A percentile compares a stretch with the other conserved stretches of the same genome.
Conservation (phyloP, 257 asterid species). For the Sherardia arvensis region DNA sequence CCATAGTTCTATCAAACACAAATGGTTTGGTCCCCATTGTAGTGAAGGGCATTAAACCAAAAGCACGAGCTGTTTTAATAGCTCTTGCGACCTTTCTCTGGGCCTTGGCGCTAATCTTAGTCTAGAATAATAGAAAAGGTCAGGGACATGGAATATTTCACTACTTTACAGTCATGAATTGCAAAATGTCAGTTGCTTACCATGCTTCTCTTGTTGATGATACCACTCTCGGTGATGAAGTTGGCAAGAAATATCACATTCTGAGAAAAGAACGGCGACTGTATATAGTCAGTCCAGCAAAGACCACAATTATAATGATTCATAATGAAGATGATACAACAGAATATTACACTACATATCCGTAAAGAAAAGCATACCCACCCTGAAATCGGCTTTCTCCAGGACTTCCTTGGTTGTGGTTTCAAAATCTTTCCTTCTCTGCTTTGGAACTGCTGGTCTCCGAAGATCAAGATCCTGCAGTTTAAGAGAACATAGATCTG, state of each 20-base stretch:
- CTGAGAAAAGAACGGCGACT: conserved; percentile 28
- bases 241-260: conserved; percentile 89
- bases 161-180: not conserved
- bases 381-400: conserved; percentile 94
- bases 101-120: conserved; percentile 45
- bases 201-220: conserved; percentile 80
- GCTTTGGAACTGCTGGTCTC: conserved; percentile 58
- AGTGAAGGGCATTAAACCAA: conserved; percentile 93
- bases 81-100: conserved; percentile 52
- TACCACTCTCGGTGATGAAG: conserved; percentile 82
- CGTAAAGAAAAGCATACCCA: conserved; percentile 19
- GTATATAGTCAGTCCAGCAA: conserved; percentile 2
- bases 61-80: conserved; percentile 92
- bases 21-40: conserved; percentile 87
- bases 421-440: conserved; percentile 57
- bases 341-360: conserved; percentile 1
- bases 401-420: conserved; percentile 77
- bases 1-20: conserved; percentile 57
- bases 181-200: conserved; percentile 30
- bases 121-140: conserved; percentile 13
- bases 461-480: conserved; percentile 79
- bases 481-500: conserved; percentile 11
- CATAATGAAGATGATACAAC: not conserved
- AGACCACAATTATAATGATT: not conserved
- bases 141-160: not conserved